Conservation (phyloP, 805 yeast species). For the Wickerhamiella domercqiae region DNA sequence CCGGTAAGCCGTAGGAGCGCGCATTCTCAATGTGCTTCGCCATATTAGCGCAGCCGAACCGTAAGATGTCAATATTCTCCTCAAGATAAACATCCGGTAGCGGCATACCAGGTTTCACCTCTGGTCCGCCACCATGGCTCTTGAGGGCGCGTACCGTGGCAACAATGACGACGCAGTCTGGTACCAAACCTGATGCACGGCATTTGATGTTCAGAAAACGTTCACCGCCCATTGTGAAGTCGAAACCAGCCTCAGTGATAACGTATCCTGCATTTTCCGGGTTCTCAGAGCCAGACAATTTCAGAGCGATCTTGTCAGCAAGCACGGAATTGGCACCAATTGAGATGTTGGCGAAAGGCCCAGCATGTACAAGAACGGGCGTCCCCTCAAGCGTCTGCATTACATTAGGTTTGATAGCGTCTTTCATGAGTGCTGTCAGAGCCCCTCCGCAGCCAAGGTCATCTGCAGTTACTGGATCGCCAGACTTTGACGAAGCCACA, state of each 20-base stretch:
- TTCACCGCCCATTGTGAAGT: slow-evolving; percentile 99
- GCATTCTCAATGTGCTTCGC: slow-evolving; percentile 84
- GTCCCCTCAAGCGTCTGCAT: slow-evolving; percentile 98
- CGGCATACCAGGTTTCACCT: slow-evolving; percentile 83
- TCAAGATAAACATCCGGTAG: slow-evolving; percentile 66
- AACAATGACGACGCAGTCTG: slow-evolving; percentile 84
- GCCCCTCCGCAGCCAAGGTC: slow-evolving; percentile 96
- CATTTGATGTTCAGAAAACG: slow-evolving; percentile 92
- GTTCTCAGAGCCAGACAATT: slow-evolving; percentile 57
- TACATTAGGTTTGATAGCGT: slow-evolving; percentile 88
- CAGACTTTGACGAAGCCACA: slow-evolving; percentile 60
- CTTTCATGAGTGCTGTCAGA: slow-evolving; percentile 82
- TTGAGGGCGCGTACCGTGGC: slow-evolving; percentile 96
- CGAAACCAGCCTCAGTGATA: slow-evolving; percentile 96
- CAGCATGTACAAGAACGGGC: slow-evolving; percentile 94
- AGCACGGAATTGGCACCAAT: slow-evolving; percentile 92
- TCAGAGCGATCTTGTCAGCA: slow-evolving; percentile 85
- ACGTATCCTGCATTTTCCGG: slow-evolving; percentile 51
- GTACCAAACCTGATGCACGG: slow-evolving; percentile 73
- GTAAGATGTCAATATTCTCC: slow-evolving; percentile 67
- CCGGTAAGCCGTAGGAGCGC: slow-evolving; percentile 73
- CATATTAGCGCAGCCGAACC: slow-evolving; percentile 71
- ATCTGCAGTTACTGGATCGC: slow-evolving; percentile 81
- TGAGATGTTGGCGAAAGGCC: slow-evolving; percentile 94
- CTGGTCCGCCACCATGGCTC: slow-evolving; percentile 95